phyloP scores from a whole-genome alignment of 2,329 filamentous ascomycete genomes.

The Fusarium domesticum region DNA sequence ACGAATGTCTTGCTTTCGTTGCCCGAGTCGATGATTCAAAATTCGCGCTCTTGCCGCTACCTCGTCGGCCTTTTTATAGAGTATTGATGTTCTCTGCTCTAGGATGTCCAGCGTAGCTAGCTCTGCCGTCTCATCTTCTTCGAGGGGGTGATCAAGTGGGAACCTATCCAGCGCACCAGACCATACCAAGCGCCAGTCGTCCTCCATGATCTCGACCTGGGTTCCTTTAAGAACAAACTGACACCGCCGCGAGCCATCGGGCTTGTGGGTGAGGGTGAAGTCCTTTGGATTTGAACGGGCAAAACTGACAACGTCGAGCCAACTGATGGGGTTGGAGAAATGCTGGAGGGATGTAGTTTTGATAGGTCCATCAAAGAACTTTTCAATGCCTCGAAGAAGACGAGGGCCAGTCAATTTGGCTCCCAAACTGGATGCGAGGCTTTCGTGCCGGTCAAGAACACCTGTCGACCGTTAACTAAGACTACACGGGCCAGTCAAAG shows the following conservation, averaged over 20 bases:
- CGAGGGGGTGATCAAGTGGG: constrained; percentile 74
- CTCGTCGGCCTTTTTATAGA: constrained; percentile 80
- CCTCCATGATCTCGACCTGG: constrained; percentile 80
- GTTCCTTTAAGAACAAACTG: constrained; percentile 80
- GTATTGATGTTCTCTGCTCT: constrained; percentile 70
- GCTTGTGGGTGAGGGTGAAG: constrained; percentile 67
- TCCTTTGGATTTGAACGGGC: constrained; percentile 76
- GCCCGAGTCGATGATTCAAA: constrained; percentile 69
- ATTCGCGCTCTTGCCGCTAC: constrained; percentile 62
- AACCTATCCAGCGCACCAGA: constrained; percentile 77
- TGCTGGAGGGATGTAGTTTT: constrained; percentile 52
- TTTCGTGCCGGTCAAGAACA: constrained; percentile 80
- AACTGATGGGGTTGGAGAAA: constrained; percentile 63
- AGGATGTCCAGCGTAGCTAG: constrained; percentile 79
- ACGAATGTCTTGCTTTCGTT: constrained; percentile 33
- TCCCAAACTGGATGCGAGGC: constrained; percentile 79
- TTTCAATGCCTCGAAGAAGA: constrained; percentile 80
- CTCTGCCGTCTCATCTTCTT: constrained; percentile 84
- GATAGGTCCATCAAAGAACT: constrained; percentile 79
- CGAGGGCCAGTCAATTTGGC: constrained; percentile 80
- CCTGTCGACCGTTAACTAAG: constrained; percentile 42
- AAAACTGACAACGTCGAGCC: constrained; percentile 84
- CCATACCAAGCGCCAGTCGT: constrained; percentile 81
- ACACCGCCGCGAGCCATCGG: constrained; percentile 69
- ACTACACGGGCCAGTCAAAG: neutral